Percentiles rank a stretch among this genome's conserved stretches.
Evolutionary conservation across 176 grass and related monocot genomes (phyloP).

Genomic region (Raddia distichophylla): DNA sequence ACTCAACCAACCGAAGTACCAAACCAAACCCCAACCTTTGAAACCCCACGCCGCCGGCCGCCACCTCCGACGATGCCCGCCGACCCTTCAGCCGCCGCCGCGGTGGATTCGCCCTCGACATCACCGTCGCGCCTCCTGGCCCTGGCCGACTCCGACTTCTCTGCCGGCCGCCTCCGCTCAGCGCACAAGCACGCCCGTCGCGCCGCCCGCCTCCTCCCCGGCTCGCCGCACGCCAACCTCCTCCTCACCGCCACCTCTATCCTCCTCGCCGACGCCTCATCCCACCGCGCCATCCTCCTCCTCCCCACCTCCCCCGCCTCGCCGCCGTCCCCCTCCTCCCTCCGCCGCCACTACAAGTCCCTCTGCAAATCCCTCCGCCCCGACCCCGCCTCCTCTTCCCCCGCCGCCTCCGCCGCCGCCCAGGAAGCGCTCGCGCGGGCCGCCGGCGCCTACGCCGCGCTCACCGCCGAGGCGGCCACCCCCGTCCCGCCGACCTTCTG

Average conservation of each 20-base stretch:
- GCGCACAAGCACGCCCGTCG: slow-evolving; percentile 75
- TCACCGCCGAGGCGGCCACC: slow-evolving; percentile 46
- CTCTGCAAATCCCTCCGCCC: slow-evolving; percentile 62
- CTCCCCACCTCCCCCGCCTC: slow-evolving; percentile 26
- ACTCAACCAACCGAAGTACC: not conserved
- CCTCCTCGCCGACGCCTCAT: slow-evolving; percentile 60
- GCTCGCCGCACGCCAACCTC: slow-evolving; percentile 32
- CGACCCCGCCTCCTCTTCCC: slow-evolving; percentile 8
- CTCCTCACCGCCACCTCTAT: slow-evolving; percentile 58
- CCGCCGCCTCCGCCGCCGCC: slow-evolving; percentile 13
- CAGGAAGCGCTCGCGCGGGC: slow-evolving; percentile 70
- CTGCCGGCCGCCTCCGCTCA: slow-evolving; percentile 42
- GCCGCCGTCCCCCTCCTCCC: not conserved
- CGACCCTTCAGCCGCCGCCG: slow-evolving; percentile 4
- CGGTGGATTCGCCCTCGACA: slow-evolving; percentile 6
- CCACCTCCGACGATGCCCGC: slow-evolving; percentile 31
- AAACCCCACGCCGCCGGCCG: slow-evolving; percentile 3
- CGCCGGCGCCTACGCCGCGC: slow-evolving; percentile 58
- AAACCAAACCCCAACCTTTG: not conserved
- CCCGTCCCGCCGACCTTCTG: slow-evolving; percentile 59
- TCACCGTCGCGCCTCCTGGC: slow-evolving; percentile 34
- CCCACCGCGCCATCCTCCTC: slow-evolving; percentile 56
- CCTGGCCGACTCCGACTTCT: slow-evolving; percentile 64
- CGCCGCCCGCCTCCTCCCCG: slow-evolving; percentile 52
- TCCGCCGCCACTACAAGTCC: slow-evolving; percentile 76